Conservation (phyloP, 768 basidiomycete genomes). For the Tricholoma bakamatsutake region DNA sequence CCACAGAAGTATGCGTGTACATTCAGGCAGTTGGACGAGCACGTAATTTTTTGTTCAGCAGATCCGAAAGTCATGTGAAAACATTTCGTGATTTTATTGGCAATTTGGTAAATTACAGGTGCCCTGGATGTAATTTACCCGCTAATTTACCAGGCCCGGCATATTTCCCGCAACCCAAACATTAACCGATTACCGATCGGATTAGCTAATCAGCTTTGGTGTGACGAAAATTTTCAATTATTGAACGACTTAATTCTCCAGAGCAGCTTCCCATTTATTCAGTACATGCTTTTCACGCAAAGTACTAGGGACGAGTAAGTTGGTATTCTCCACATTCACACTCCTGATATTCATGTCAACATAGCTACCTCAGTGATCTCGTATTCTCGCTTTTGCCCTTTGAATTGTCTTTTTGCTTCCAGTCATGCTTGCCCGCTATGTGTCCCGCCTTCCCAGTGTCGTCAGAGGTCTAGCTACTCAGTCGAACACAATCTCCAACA, state of each 20-base stretch:
- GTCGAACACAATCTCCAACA: conserved; percentile 35
- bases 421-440: conserved; percentile 54
- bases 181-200: neutral
- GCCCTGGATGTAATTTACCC: no score
- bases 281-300: conserved; percentile 78
- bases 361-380: conserved; percentile 86
- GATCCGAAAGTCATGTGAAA: no score
- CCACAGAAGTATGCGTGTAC: no score
- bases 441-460: conserved; percentile 43
- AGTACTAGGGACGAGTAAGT: conserved; percentile 86
- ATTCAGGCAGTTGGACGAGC: no score
- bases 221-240: neutral
- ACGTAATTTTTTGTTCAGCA: no score
- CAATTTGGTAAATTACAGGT: no score
- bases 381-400: conserved; percentile 68
- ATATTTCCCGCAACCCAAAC: no score
- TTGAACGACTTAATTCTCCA: neutral
- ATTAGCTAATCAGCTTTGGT: neutral
- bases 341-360: conserved; percentile 18
- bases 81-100: no score
- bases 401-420: conserved; percentile 20
- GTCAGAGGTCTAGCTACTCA: conserved; percentile 66
- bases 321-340: neutral
- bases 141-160: no score
- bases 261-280: conserved; percentile 5